Base-by-base conservation (phyloP, 495 filamentous ascomycete species). In the Bacidia rubella region DNA sequence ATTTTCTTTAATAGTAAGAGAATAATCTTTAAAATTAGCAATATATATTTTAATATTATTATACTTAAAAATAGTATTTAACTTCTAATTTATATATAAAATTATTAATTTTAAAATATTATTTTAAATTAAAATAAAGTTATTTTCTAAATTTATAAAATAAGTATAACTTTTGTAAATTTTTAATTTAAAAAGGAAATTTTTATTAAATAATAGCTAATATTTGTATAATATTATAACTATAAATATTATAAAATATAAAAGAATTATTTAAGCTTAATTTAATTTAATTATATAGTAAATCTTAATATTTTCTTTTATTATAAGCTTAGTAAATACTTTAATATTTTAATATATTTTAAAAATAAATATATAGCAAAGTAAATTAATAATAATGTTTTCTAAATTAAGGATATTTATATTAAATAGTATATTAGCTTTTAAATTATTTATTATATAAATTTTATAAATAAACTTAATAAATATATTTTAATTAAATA, bases 41-140 rank as follows among this genome's bases (percentile, higher is more conserved):
- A 44, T 9, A 44, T 44, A 44, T 20, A 20, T 20, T 9, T 17
- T 20, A 9, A 9, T 9, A 9, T 20, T 20, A 9, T 44, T 44
- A 44, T 44, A 44, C 19, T 17, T 17, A 17, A 44, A 5, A 17
- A 44, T 44, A 44, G 7, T 9, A 9, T 20, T 20, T 9, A 44
- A 5, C 3, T 41, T 17, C 7, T 20, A 47, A 45, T 29, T 15
- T 1, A 5, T 24, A 27, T 22, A 42, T 40, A 51, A 22, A 21
- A 51, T 41, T 40, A 51, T 41, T 2, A 9, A 19, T 11, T 2
- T 39, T 3, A 41, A 40, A 17, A 17, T 40, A 20, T 51, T 39
- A 51, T 51, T 17, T 22, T 41, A 21, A 12, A 22, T n/a, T 21
- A 39, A 21, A 40, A 51, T 51, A 39, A 51, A 39, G 21, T 49